A percentile compares a stretch with the other conserved stretches of the same genome.
Evolutionary conservation across 768 basidiomycete genomes (phyloP).

Genomic region (Gloeophyllum trabeum): DNA sequence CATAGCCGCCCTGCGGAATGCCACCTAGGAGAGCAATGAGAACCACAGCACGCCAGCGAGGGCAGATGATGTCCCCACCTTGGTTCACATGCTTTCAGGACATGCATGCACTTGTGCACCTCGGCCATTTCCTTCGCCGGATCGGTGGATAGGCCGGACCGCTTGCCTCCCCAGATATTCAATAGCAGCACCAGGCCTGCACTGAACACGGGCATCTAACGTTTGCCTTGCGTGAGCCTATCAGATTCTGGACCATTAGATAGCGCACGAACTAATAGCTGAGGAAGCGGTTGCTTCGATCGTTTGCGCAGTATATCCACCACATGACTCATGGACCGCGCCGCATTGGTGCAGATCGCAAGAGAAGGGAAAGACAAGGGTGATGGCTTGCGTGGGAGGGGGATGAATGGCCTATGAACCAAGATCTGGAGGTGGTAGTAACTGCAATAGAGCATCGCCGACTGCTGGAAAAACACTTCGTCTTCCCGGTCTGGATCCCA

Average conservation of each 20-base stretch:
- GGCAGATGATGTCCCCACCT: slow-evolving; percentile 24
- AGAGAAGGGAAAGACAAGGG: slow-evolving; percentile 35
- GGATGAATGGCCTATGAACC: slow-evolving; percentile 43
- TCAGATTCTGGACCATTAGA: not conserved
- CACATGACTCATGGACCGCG: slow-evolving; percentile 37
- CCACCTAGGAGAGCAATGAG: too few species aligned
- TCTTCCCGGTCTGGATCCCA: slow-evolving; percentile 33
- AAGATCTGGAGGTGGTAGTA: slow-evolving; percentile 51
- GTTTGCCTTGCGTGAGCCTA: not conserved
- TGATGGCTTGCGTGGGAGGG: slow-evolving; percentile 26
- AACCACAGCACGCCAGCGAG: too few species aligned
- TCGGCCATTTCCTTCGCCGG: slow-evolving; percentile 29
- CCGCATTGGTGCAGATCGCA: slow-evolving; percentile 44
- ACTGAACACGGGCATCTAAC: slow-evolving; percentile 27
- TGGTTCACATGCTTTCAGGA: slow-evolving; percentile 22
- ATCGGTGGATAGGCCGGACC: slow-evolving; percentile 22
- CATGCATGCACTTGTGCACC: slow-evolving; percentile 34
- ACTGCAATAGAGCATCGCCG: slow-evolving; percentile 39
- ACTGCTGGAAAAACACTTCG: slow-evolving; percentile 39
- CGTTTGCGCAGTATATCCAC: slow-evolving; percentile 26
- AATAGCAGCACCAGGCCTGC: slow-evolving; percentile 35
- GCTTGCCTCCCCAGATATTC: slow-evolving; percentile 35
- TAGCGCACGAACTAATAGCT: not conserved
- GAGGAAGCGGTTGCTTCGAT: slow-evolving; percentile 5
- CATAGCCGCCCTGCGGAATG: slow-evolving; percentile 37